phyloP scores from a whole-genome alignment of 2,329 filamentous ascomycete genomes.

The Ampelomyces quisqualis region DNA sequence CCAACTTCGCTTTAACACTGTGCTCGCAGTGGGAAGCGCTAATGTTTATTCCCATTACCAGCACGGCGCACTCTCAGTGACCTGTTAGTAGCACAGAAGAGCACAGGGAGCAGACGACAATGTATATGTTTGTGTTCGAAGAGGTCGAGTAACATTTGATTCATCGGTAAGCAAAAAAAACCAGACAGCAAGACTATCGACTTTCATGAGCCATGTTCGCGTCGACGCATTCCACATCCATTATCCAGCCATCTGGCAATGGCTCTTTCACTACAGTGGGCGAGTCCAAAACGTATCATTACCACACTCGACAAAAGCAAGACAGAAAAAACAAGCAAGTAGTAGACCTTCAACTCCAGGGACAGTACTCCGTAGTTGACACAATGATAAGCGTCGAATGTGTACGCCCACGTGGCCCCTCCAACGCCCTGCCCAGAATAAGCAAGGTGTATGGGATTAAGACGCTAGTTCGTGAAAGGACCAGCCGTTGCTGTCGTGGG shows the following conservation, averaged over 20 bases:
- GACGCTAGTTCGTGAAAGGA: slow-evolving; percentile 24
- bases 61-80: no score
- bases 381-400: slow-evolving; percentile 12
- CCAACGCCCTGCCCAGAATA: slow-evolving; percentile 20
- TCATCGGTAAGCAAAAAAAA: no score
- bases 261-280: neutral
- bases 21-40: no score
- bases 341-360: neutral
- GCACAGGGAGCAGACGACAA: no score
- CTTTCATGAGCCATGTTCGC: slow-evolving; percentile 6
- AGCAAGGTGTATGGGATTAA: slow-evolving; percentile 23
- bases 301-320: slow-evolving; percentile 6
- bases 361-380: slow-evolving; percentile 4
- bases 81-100: no score
- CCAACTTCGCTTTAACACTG: no score
- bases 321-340: slow-evolving; percentile 5
- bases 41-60: no score
- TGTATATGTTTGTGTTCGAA: no score
- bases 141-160: no score
- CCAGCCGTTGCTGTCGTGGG: slow-evolving; percentile 37
- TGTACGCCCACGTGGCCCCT: slow-evolving; percentile 18
- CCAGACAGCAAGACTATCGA: no score
- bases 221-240: slow-evolving; percentile 5
- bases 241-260: slow-evolving; percentile 14
- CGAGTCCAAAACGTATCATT: slow-evolving; percentile 13